Evolutionary conservation across 768 basidiomycete species (phyloP).

Genomic region (Lactarius hatsudake): DNA sequence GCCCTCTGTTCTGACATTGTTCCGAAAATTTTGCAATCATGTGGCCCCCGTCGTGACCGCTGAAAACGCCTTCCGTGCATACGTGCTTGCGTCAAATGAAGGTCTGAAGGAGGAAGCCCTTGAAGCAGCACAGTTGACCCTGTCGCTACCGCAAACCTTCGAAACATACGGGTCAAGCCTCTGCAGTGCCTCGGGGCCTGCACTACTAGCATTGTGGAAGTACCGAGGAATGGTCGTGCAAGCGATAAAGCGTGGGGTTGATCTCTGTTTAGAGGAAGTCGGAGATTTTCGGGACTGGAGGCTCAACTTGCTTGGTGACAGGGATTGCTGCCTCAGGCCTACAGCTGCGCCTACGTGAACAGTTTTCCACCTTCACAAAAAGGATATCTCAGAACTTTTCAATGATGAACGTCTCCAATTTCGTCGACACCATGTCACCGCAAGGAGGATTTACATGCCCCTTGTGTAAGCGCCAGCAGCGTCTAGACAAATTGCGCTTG

Average conservation of each 20-base stretch:
- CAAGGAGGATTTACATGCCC: not conserved
- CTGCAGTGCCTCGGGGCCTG: constrained; percentile 6
- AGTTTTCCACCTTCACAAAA: not conserved
- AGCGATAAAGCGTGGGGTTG: not conserved
- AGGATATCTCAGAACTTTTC: not conserved
- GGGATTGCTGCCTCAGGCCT: not conserved
- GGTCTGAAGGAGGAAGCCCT: constrained; percentile 10
- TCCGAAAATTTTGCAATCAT: constrained; percentile 1
- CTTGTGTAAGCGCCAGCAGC: not conserved
- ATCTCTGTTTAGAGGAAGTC: not conserved
- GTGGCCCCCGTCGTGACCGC: constrained; percentile 8
- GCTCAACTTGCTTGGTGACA: not conserved
- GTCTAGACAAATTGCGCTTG: not conserved
- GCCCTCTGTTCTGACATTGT: not conserved
- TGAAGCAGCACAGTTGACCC: constrained; percentile 11
- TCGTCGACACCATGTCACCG: constrained; percentile 4
- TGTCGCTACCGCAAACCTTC: not conserved
- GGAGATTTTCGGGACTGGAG: constrained; percentile 2
- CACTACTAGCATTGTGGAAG: constrained; percentile 11
- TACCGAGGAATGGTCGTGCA: not conserved
- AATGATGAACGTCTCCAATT: not conserved
- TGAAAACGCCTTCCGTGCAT: constrained; percentile 12
- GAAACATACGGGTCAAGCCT: constrained; percentile 6
- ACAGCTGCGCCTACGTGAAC: not conserved
- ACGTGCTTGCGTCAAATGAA: constrained; percentile 4